Conservation (phyloP, 2,329 filamentous ascomycete genomes). For the Gyromitra esculenta region DNA sequence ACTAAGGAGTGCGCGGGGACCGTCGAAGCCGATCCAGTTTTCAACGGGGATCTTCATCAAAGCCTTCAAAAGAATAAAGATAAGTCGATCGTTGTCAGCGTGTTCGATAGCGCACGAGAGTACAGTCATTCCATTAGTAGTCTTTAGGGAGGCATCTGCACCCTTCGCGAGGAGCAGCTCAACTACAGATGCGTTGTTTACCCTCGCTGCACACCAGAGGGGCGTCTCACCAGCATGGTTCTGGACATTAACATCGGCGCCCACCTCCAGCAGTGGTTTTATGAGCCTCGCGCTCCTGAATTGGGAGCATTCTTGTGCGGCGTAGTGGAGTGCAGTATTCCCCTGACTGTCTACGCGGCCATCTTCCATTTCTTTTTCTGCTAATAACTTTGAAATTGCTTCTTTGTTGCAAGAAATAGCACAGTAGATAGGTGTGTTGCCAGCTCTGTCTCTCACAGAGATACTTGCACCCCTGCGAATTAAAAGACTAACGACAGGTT, state of each 20-base stretch:
- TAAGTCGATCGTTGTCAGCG: neutral
- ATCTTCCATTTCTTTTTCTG: neutral
- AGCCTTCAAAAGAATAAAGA: neutral
- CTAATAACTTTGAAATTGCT: neutral
- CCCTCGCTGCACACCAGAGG: neutral
- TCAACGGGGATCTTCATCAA: neutral
- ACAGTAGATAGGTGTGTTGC: neutral
- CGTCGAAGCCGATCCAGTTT: neutral
- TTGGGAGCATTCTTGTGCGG: neutral
- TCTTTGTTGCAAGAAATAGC: neutral
- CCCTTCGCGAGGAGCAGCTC: neutral
- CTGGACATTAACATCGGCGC: neutral
- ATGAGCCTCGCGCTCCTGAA: neutral
- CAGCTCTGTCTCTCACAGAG: neutral
- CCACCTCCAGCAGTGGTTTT: neutral
- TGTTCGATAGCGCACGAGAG: neutral
- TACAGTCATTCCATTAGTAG: neutral
- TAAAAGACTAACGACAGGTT: neutral
- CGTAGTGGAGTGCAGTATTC: neutral
- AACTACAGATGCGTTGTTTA: neutral
- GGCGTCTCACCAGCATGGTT: slow-evolving; percentile 1
- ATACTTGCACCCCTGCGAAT: neutral
- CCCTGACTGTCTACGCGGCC: neutral
- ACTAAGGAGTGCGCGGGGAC: neutral
- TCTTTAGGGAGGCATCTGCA: neutral